Conservation (phyloP, 2,329 filamentous ascomycete genomes). For the Aureobasidium melanogenum region DNA sequence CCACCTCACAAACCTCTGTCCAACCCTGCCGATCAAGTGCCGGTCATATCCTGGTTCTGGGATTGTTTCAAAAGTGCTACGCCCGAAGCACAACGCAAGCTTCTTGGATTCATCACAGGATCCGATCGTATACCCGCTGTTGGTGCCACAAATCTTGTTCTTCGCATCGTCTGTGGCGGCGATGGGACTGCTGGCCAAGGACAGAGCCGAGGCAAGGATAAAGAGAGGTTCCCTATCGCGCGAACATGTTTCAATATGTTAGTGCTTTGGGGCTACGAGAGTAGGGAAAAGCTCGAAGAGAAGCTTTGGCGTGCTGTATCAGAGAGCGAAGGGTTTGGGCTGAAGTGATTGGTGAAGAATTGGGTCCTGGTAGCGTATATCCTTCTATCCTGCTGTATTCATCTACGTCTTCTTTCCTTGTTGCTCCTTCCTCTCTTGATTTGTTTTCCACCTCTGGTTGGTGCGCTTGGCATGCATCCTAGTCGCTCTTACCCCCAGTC, state of each 20-base stretch:
- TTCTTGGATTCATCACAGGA: slow-evolving; percentile 81
- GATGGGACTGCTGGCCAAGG: slow-evolving; percentile 34
- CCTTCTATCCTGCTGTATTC: neutral
- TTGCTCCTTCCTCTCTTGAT: neutral
- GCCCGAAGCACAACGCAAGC: slow-evolving; percentile 61
- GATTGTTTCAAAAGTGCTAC: slow-evolving; percentile 60
- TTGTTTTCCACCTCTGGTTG: neutral
- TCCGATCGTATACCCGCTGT: slow-evolving; percentile 86
- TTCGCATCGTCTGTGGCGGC: slow-evolving; percentile 68
- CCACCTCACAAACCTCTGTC: slow-evolving; percentile 20
- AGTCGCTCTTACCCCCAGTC: neutral
- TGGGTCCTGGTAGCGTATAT: neutral
- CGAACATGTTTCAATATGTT: slow-evolving; percentile 87
- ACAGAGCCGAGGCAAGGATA: slow-evolving; percentile 44
- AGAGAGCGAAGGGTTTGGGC: slow-evolving; percentile 84
- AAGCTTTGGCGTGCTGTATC: slow-evolving; percentile 79
- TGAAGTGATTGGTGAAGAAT: slow-evolving; percentile 51
- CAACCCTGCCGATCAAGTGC: slow-evolving; percentile 48
- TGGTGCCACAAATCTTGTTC: slow-evolving; percentile 68
- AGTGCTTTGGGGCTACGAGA: slow-evolving; percentile 63
- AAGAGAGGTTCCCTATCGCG: slow-evolving; percentile 69
- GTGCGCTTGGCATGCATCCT: neutral
- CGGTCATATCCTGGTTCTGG: slow-evolving; percentile 82
- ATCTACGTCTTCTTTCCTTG: neutral
- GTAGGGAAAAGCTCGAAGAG: slow-evolving; percentile 56